A percentile compares a stretch with the other conserved stretches of the same genome.
Conservation (phyloP, 441 rosid species). For the Croton laevigatus region DNA sequence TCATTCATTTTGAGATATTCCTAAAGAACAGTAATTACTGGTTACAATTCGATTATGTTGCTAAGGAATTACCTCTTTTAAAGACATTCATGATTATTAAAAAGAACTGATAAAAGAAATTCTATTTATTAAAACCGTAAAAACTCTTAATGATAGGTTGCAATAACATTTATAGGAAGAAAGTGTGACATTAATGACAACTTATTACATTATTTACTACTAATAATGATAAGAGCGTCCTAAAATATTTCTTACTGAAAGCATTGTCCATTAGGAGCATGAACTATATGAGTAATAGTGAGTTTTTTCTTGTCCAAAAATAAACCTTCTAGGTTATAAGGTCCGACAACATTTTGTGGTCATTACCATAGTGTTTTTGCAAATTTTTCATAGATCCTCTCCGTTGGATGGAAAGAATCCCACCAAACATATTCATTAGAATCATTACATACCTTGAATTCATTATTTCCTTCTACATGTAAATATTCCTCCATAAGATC, state of each 20-base stretch:
- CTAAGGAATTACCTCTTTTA: no score
- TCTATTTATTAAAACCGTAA: no score
- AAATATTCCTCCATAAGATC: conserved; percentile 36
- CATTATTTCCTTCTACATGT: conserved; percentile 39
- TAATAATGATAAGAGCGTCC: neutral
- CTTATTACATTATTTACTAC: no score
- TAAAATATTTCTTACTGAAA: neutral
- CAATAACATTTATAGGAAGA: no score
- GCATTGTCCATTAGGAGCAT: conserved; percentile 18
- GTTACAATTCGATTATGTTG: no score
- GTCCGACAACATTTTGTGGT: conserved; percentile 30
- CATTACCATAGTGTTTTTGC: conserved; percentile 46
- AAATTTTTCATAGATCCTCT: conserved; percentile 38
- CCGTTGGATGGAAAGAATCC: conserved; percentile 56
- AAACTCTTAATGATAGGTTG: no score
- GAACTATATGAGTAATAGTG: conserved; percentile 39
- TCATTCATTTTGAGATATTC: no score
- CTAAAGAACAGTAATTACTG: no score
- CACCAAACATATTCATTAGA: conserved; percentile 43
- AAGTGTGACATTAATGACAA: no score
- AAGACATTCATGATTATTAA: no score
- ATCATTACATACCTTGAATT: conserved; percentile 37
- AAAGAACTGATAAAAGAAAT: no score
- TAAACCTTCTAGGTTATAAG: conserved; percentile 35
- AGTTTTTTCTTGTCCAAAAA: conserved; percentile 32